phyloP scores from a whole-genome alignment of 106 monocot genomes.

The Ottelia alismoides region DNA sequence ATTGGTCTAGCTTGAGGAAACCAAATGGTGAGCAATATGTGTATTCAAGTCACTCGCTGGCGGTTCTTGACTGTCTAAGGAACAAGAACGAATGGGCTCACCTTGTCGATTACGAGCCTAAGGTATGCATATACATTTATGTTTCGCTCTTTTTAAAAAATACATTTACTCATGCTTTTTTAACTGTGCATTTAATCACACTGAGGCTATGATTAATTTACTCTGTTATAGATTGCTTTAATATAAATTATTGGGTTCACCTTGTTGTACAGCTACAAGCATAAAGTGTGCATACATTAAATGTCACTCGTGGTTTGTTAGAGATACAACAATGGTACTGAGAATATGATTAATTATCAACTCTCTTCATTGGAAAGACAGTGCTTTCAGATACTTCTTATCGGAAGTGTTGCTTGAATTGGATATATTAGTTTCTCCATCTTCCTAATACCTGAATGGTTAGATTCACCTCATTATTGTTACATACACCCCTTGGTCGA shows the following conservation, averaged over 20 bases:
- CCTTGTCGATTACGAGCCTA: slow-evolving; percentile 61
- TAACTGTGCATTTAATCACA: not conserved
- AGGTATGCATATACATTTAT: slow-evolving; percentile 25
- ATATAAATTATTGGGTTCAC: not conserved
- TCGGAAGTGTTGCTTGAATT: no score
- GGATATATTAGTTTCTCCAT: no score
- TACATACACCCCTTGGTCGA: not conserved
- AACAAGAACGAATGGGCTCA: slow-evolving; percentile 84
- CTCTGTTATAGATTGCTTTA: no score
- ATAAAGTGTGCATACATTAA: no score
- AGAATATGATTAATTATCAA: no score
- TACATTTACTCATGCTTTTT: no score
- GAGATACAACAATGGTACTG: no score
- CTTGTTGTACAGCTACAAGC: no score
- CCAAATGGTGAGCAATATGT: slow-evolving; percentile 71
- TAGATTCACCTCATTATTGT: not conserved
- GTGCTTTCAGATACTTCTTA: no score
- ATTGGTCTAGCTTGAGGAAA: slow-evolving; percentile 71
- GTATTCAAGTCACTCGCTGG: slow-evolving; percentile 71
- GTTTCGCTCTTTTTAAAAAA: not conserved
- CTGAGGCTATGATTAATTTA: not conserved
- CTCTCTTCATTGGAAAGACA: no score
- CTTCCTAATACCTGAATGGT: not conserved
- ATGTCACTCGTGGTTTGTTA: no score
- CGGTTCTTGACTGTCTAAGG: slow-evolving; percentile 74